These are phyloP conservation scores for Metschnikowia similis DNA, from an alignment of 805 yeast genomes.

Conservation along the genomic window DNA sequence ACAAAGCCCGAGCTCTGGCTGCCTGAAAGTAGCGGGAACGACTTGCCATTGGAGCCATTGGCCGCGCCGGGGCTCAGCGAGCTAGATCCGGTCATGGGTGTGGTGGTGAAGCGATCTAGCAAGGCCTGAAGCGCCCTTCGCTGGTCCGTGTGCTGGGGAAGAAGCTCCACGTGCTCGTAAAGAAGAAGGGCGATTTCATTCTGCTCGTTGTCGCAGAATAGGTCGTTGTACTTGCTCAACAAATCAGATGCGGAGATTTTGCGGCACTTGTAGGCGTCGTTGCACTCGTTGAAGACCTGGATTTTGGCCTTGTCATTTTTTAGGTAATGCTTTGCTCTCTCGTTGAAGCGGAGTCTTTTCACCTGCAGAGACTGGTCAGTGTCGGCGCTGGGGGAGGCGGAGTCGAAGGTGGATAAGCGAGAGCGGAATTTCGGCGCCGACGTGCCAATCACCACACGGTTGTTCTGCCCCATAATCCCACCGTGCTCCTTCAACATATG, in stretches of 20 bases:
- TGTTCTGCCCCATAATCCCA: slow-evolving; percentile 44
- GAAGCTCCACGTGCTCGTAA: slow-evolving; percentile 57
- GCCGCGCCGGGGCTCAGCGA: slow-evolving; percentile 14
- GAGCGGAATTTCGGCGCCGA: slow-evolving; percentile 45
- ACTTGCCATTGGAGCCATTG: slow-evolving; percentile 17
- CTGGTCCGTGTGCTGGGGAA: slow-evolving; percentile 43
- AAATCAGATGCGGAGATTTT: slow-evolving; percentile 47
- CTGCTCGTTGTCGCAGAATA: slow-evolving; percentile 40
- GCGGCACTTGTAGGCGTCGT: slow-evolving; percentile 44
- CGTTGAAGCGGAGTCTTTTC: slow-evolving; percentile 65
- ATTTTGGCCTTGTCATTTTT: slow-evolving; percentile 47
- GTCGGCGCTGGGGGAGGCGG: slow-evolving; percentile 12
- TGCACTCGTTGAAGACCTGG: slow-evolving; percentile 46
- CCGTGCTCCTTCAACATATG: slow-evolving; percentile 86
- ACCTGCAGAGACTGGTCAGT: slow-evolving; percentile 31
- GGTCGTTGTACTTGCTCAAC: slow-evolving; percentile 37
- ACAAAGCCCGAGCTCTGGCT: slow-evolving; percentile 9
- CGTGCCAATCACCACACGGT: slow-evolving; percentile 38
- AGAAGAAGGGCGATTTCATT: slow-evolving; percentile 56
- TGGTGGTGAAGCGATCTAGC: slow-evolving; percentile 14
- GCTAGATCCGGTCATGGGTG: slow-evolving; percentile 16
- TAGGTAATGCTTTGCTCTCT: slow-evolving; percentile 78
- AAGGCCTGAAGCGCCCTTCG: slow-evolving; percentile 33
- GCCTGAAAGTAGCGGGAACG: slow-evolving; percentile 48
- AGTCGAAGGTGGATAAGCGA: slow-evolving; percentile 58